Base-by-base conservation (phyloP, 306 rosid species). In the Bauhinia variegata region DNA sequence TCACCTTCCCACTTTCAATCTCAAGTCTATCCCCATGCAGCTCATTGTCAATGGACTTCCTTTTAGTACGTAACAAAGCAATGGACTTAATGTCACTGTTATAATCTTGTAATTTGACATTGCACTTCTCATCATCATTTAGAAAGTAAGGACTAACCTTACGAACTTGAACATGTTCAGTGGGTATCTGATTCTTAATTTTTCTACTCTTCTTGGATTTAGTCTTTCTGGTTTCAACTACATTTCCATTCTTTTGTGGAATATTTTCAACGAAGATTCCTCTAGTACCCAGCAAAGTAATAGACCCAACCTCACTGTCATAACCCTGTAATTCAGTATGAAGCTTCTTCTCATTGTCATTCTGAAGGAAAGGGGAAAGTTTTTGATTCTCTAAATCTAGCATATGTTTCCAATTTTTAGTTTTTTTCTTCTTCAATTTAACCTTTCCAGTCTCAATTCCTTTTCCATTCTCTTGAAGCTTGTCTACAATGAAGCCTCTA, bases 81-180 rank as follows among this genome's bases (percentile, higher is more conserved):
- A 18, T 8, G 28, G 32, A 53, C 13, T 32, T 14, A 63, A 43
- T 15, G 9, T 41, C 17, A 41, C 47, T 0, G 12, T 10, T 64
- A 72, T 18, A 12, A 31, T 30, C 16, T 9, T 5, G 43, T 3
- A 30, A 38, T 15, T 17, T 13, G 32, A 9, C 16, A 43, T 1
- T 34, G 36, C 6, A 17, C 28, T 54, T 19, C 48, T 9, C 63
- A 52, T 13, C 31, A 32, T 15, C 13, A 61, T 8, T 39, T 41
- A 13, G 51, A 44, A 36, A 47, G 59, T n/a, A 64, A 19, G 65
- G 66, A 11, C 66, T 54, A 3, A 62, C 12, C 15, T 43, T 43
- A 62, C 3, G 42, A 53, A 62, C 16, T 39, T 53, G 57, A 62
- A 13, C 46, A 16, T 31, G 55, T 14, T 43, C 31, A 0, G 30